These are phyloP conservation scores for Xylariaceae sp. DNA, from an alignment of 2,329 filamentous ascomycete species.

Conservation along the genomic window DNA sequence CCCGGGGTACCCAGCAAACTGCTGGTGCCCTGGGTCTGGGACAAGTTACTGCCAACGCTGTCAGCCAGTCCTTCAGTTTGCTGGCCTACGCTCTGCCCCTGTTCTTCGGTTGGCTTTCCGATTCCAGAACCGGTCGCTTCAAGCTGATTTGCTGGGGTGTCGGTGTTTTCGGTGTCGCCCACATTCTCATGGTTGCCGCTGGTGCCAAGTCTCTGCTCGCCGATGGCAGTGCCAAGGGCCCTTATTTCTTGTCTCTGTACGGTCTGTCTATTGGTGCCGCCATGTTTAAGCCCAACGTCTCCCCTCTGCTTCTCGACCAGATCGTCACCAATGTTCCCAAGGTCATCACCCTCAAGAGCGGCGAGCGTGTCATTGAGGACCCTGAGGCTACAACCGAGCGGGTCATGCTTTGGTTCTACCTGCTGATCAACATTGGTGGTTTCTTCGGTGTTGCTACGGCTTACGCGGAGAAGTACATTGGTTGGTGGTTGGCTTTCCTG, in stretches of 20 bases:
- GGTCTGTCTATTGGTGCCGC: conserved; percentile 59
- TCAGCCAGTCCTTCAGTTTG: conserved; percentile 54
- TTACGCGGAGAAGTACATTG: conserved; percentile 51
- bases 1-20: conserved; percentile 41
- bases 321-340: conserved; percentile 54
- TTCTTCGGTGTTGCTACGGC: conserved; percentile 52
- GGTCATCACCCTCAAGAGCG: conserved; percentile 49
- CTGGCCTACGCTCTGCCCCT: conserved; percentile 58
- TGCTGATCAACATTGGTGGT: conserved; percentile 54
- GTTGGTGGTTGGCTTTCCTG: conserved; percentile 49
- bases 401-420: conserved; percentile 65
- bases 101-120: conserved; percentile 56
- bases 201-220: conserved; percentile 46
- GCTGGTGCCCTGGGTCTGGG: conserved; percentile 60
- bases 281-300: conserved; percentile 72
- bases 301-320: conserved; percentile 66
- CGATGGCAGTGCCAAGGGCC: conserved; percentile 47
- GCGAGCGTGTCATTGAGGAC: conserved; percentile 67
- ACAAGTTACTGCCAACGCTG: conserved; percentile 50
- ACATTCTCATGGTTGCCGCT: conserved; percentile 65
- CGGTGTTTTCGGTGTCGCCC: conserved; percentile 63
- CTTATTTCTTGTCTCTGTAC: conserved; percentile 53
- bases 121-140: conserved; percentile 69
- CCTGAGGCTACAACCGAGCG: conserved; percentile 62
- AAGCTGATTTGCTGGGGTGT: conserved; percentile 70